Percentiles rank a stretch among this genome's conserved stretches.
Conservation (phyloP, 2,329 filamentous ascomycete species). For the Neonectria magnoliae region DNA sequence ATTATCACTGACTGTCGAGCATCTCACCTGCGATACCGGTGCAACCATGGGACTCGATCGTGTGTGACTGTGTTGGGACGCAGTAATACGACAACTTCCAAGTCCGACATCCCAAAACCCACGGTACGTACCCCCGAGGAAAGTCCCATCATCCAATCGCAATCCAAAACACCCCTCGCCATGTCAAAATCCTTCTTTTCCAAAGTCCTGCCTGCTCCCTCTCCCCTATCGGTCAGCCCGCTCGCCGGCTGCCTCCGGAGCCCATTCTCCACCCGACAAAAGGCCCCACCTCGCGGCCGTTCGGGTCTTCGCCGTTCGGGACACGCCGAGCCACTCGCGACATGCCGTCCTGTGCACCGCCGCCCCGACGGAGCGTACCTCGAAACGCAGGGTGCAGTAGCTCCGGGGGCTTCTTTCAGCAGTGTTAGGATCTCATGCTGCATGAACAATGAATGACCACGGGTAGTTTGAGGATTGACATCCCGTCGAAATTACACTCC, state of each 20-base stretch:
- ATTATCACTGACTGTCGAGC: not conserved
- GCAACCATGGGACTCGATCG: not conserved
- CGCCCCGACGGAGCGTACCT: conserved; percentile 12
- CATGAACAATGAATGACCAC: conserved; percentile 11
- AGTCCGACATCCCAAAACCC: not conserved
- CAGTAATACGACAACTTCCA: not conserved
- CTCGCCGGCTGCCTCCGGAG: conserved; percentile 34
- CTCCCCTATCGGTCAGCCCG: conserved; percentile 27
- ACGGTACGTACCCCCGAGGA: not conserved
- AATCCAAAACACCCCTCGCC: not conserved
- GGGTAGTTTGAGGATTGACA: not conserved
- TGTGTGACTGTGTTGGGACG: not conserved
- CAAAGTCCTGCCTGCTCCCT: conserved; percentile 11
- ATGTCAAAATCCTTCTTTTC: not conserved
- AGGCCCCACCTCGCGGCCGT: conserved; percentile 17
- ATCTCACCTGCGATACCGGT: not conserved
- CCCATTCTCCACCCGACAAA: not conserved
- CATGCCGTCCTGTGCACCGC: conserved; percentile 8
- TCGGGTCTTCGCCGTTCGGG: conserved; percentile 21
- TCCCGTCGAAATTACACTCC: not conserved
- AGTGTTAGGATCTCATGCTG: conserved; percentile 22
- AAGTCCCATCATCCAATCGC: not conserved
- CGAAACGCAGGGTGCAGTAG: not conserved
- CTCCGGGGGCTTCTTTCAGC: conserved; percentile 29
- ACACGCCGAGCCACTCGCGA: conserved; percentile 14